These are phyloP conservation scores for Penicillium canariense DNA, from an alignment of 495 filamentous ascomycete species.

Conservation along the genomic window DNA sequence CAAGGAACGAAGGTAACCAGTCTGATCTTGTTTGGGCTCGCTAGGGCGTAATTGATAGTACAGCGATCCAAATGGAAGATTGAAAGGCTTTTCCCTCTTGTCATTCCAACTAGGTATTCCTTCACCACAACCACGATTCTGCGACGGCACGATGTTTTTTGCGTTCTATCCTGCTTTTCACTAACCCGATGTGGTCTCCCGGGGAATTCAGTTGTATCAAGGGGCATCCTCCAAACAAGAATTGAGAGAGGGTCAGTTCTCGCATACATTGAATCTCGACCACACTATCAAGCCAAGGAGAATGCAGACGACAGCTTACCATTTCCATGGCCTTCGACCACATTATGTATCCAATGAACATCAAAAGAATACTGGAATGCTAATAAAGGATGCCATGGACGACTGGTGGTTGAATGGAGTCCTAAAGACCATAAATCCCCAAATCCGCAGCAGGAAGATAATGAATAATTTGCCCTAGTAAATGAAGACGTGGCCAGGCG, in stretches of 20 bases:
- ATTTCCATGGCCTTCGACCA: slow-evolving; percentile 8
- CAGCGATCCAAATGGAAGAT: too few species aligned
- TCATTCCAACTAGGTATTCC: neutral
- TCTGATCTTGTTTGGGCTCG: too few species aligned
- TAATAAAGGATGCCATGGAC: slow-evolving; percentile 3
- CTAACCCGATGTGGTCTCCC: neutral
- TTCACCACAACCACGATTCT: neutral
- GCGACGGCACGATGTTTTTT: neutral
- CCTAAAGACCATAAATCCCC: slow-evolving; percentile 2
- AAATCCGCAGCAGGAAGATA: slow-evolving; percentile 1
- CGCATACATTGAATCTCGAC: neutral
- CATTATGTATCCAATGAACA: slow-evolving; percentile 1
- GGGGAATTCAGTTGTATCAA: slow-evolving; percentile 1
- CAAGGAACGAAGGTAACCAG: neutral
- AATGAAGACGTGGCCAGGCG: slow-evolving; percentile 1
- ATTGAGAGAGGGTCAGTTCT: neutral
- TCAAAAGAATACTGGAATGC: neutral
- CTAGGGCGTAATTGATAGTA: too few species aligned
- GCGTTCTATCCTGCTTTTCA: neutral
- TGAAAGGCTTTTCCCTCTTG: neutral
- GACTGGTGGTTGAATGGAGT: slow-evolving; percentile 1
- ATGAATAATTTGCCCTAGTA: slow-evolving; percentile 6
- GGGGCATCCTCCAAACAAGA: slow-evolving; percentile 1
- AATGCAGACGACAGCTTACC: slow-evolving; percentile 1
- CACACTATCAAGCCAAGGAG: neutral